These are phyloP conservation scores for Xanthoconium separans DNA, from an alignment of 1,284 basidiomycete species.

Conservation along the genomic window DNA sequence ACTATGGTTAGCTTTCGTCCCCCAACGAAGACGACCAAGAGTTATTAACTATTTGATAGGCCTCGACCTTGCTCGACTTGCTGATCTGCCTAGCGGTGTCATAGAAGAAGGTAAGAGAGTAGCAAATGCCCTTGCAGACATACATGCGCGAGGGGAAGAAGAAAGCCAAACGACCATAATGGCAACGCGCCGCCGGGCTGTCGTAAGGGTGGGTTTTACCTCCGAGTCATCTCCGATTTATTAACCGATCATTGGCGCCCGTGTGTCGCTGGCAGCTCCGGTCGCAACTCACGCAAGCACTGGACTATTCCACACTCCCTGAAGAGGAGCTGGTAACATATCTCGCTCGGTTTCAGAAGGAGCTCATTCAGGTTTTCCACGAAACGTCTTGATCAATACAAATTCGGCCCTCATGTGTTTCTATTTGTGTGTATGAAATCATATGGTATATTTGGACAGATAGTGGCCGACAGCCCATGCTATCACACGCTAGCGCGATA, in stretches of 20 bases:
- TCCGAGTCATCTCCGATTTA: not conserved
- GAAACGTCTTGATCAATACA: conserved; percentile 26
- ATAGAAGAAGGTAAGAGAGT: conserved; percentile 61
- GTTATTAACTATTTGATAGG: conserved; percentile 44
- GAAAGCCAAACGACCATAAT: conserved; percentile 61
- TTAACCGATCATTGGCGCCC: not conserved
- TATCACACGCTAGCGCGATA: conserved; percentile 15
- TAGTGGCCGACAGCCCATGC: no score
- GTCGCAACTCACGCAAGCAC: conserved; percentile 66
- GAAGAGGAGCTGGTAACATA: conserved; percentile 64
- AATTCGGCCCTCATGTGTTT: not conserved
- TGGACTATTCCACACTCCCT: conserved; percentile 67
- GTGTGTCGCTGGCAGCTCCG: conserved; percentile 54
- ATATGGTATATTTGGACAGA: not conserved
- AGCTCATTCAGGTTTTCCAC: conserved; percentile 58
- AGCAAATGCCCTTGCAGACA: conserved; percentile 55
- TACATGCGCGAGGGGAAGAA: conserved; percentile 58
- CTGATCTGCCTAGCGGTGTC: conserved; percentile 74
- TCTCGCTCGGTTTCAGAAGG: conserved; percentile 64
- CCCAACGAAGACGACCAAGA: not conserved
- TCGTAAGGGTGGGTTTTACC: conserved; percentile 55
- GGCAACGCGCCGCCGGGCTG: conserved; percentile 60
- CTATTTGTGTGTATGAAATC: conserved; percentile 8
- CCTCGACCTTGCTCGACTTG: conserved; percentile 80
- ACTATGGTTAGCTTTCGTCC: conserved; percentile 55